These are phyloP conservation scores for Manihot esculenta DNA, from an alignment of 441 rosid genomes.

Conservation along the genomic window DNA sequence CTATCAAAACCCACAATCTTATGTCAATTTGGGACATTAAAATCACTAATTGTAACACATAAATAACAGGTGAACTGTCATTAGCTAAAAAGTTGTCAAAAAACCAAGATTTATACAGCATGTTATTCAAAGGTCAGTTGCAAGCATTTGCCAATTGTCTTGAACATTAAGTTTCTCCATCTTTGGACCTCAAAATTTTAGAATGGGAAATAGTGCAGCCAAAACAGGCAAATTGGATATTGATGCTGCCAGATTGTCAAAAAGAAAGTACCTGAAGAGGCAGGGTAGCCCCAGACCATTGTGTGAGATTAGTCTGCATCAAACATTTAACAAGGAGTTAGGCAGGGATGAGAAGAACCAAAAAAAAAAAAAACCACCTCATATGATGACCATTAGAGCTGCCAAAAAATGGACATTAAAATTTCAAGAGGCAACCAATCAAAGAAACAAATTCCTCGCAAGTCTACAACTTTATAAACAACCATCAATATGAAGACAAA, in stretches of 20 bases:
- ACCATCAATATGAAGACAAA: constrained; percentile 36
- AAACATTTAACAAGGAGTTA: constrained; percentile 25
- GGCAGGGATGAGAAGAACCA: constrained; percentile 16
- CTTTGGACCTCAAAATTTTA: not conserved
- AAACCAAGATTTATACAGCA: not conserved
- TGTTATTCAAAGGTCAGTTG: not conserved
- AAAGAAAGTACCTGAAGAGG: constrained; percentile 80
- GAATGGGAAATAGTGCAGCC: not conserved
- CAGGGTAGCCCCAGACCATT: constrained; percentile 94
- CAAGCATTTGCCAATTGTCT: not conserved
- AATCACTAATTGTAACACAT: not conserved
- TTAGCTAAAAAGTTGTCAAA: not conserved
- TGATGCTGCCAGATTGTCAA: constrained; percentile 13
- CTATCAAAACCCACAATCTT: not conserved
- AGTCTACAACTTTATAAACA: constrained; percentile 12
- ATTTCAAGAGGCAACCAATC: constrained; percentile 19
- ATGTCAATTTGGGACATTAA: not conserved
- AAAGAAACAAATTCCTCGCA: constrained; percentile 5
- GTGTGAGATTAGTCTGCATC: constrained; percentile 89
- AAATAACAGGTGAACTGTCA: not conserved
- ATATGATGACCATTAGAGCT: too few relatives aligned
- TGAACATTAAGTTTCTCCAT: not conserved
- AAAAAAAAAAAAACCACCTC: not conserved
- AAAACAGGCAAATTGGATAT: not conserved
- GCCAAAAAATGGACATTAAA: constrained; percentile 10